Conservation (phyloP, 345 rosid genomes). For the Hibiscus trionum region DNA sequence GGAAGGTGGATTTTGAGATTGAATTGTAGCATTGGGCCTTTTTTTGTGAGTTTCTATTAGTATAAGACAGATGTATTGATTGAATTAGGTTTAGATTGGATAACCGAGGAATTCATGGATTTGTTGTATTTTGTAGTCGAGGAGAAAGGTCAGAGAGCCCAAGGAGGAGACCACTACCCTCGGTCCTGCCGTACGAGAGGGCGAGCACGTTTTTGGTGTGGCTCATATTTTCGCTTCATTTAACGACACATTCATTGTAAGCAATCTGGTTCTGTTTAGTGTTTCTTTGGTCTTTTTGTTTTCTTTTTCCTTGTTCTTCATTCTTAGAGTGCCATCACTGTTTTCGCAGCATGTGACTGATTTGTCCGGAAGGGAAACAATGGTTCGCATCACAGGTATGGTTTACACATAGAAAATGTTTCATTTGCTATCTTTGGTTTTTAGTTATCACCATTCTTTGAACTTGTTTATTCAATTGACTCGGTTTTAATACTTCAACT, state of each 20-base stretch:
- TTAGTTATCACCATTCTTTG: neutral
- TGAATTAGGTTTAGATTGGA: no score
- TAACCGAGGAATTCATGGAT: neutral
- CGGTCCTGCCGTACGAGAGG: conserved; percentile 75
- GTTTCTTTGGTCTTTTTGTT: neutral
- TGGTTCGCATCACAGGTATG: conserved; percentile 80
- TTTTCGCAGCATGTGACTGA: conserved; percentile 75
- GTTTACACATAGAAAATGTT: neutral
- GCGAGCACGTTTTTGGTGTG: conserved; percentile 77
- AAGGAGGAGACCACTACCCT: conserved; percentile 78
- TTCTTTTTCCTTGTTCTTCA: neutral
- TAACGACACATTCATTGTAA: conserved; percentile 85
- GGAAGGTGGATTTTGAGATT: neutral
- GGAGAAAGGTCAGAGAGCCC: conserved; percentile 66
- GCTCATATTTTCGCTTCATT: conserved; percentile 85
- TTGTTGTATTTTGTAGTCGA: conserved; percentile 38
- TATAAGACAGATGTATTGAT: neutral
- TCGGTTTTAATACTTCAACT: neutral
- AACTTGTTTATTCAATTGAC: neutral
- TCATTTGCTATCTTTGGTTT: neutral
- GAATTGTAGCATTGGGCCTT: neutral
- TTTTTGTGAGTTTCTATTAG: neutral
- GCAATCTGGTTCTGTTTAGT: neutral
- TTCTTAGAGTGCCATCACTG: neutral
- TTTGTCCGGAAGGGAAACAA: conserved; percentile 82